Evolutionary conservation across 768 basidiomycete genomes (phyloP), one percentile per base, ranked within the genome.

Genomic region (Leccinum rimulosum): DNA sequence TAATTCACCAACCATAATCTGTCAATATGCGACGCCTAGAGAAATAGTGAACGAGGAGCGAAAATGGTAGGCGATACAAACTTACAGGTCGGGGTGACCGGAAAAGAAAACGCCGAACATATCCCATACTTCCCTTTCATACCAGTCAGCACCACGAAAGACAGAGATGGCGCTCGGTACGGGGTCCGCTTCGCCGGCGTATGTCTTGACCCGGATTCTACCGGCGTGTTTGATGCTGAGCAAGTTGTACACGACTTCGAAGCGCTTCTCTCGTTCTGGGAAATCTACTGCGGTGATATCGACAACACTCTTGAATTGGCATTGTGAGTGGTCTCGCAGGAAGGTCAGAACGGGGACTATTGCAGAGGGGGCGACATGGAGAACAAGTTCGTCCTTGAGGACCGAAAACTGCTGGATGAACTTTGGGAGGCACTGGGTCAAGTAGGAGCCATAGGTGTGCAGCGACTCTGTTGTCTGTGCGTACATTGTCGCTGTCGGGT

Each of bases 101-200:
- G 85, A 85, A 81, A 99, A 99, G 81, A 94, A 97, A 50, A 99
- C 90, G 49, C 97, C 97, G 70, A 80, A 99, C 75, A 99, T 82
- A 77, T 99, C 97, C 95, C 96, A 99, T 30, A 91, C 88, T 75
- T 99, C 97, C 59, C 97, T 83, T 76, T 99, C 97, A 73, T 97
- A 98, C 97, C 97, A 99, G 70, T 99, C 93, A 6, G 97, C 96
- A 60, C 96, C 94, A 52, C 85, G 82, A 79, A 90, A 99, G 27
- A 98, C 60, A 12, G 84, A 82, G 3, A 84, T 79, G 28, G 82
- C 85, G 66, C 90, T 95, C 1, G 96, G 97, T 3, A 98, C 91
- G 36, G 90, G 84, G 66, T 95, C 89, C 11, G 88, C 88, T 76
- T 99, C 97, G 61, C 90, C 89, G 59, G 94, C 93, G 70, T 95